Base-by-base conservation (phyloP, 768 basidiomycete genomes). In the Candolleomyces eurysporus region DNA sequence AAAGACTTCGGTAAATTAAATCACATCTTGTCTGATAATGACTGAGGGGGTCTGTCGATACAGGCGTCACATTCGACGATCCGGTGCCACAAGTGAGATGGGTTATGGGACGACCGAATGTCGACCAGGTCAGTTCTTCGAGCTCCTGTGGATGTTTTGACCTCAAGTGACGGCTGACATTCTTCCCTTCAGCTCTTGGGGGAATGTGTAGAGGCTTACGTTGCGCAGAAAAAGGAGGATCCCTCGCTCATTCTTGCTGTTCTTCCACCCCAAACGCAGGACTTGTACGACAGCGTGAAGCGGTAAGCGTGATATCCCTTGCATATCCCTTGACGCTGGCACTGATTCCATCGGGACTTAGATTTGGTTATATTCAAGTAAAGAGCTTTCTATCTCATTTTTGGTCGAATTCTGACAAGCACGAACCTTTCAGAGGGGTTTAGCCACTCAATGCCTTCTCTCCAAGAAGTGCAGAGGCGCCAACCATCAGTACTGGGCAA, bases 371-470 rank as follows among this genome's bases (percentile, higher is more conserved):
- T 42, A 65, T 66, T 46, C 54, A 56, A 68, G 16, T 31, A 60
- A 36, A 7, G 36, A 26, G 4, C 26, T 36, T 11, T 11, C 36
- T 65, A 7, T 19, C 52, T 2, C 32, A 26, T 22, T 42, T n/a
- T 2, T n/a, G 49, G n/a, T 5, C 4, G 19, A 14, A 19, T n/a
- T 46, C 21, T 42, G 5, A 40, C 67, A 68, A 11, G 39, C 21
- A 59, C 19, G 10, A 31, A 22, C 61, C 5, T 50, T 26, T 4
- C 58, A 89, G 85, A 79, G 82, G 66, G 92, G 92, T 26, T 85
- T 92, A 8, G 85, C 91, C 0, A 93, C 91, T 0, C 91, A 93
- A 63, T 93, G 91, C 69, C 65, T 93, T 66, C 90, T 90, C 70
- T 78, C 79, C 17, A 73, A 69, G 5, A 91, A 92, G 66, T 89